Base-by-base conservation (phyloP, 768 basidiomycete species). In the Mycena latifolia region DNA sequence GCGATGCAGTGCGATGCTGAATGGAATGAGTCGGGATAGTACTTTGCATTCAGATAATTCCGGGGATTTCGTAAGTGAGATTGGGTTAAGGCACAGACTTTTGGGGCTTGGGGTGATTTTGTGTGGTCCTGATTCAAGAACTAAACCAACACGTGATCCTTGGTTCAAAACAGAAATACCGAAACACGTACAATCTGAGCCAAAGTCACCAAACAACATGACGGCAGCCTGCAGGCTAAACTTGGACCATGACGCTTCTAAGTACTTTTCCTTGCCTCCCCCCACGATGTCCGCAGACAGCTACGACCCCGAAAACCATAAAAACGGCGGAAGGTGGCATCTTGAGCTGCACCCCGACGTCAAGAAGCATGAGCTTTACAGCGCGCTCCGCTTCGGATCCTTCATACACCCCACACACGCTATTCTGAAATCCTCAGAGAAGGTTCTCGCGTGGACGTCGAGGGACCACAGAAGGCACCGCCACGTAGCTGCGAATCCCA, bases 381-480 rank as follows among this genome's bases (percentile, higher is more conserved):
- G 79, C 56, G 69, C 76, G 1, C 67, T 80, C 14, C 77, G 73
- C 6, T 61, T 79, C 39, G 69, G 69, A 7, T 69, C 67, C n/a
- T 70, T 74, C 51, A 73, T 82, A 33, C 78, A 81, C 63, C 80
- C 81, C 9, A 82, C 82, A 5, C 76, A 76, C 31, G 80, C 73
- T 6, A 71, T 63, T 3, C 74, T 82, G 7, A 63, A 50, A 35
- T 50, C 65, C 12, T 47, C 61, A 18, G 64, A 69, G 3, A 35
- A 52, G 11, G 51, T 63, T 20, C 47, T 80, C 15, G 41, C 61
- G 14, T 84, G 84, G 82, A 79, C 77, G n/a, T 82, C 84, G 1
- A 74, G 84, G 28, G 75, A 78, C 48, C 80, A 82, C 54, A 67
- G 81, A 24, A 81, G 80, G 55, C 72, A 78, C 29, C 74, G 81